Base-by-base conservation (phyloP, 148 eudicot genomes). In the Diospyros kaki region DNA sequence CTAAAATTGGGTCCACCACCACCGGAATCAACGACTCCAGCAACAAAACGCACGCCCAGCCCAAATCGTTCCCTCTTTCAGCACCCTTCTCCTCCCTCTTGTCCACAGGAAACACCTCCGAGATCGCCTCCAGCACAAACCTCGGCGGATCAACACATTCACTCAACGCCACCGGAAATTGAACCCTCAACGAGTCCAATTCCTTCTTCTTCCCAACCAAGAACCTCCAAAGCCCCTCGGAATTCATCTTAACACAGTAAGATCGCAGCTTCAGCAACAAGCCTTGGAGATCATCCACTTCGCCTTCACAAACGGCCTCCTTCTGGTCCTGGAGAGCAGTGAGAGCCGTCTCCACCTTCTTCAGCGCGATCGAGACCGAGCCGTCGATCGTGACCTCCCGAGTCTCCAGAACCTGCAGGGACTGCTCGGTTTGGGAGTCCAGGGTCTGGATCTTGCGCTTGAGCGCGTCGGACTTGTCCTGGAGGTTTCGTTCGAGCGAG, bases 11-110 rank as follows among this genome's bases (percentile, higher is more conserved):
- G 78, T 96, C 98, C 38, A 93, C 81, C 79, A 91, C 88, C 28
- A 81, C 91, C 7, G 93, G 97, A 38, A 93, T 88, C 78, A 96
- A 79, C 38, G 90, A 83, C 62, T 96, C 99, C 58, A 96, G 58
- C 64, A 96, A 54, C 87, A 96, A 55, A 53, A 93, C 99, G 78
- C 98, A 96, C 0, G 98, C 98, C 99, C 99, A 96, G 2, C 98
- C 97, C 76, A 93, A 83, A 84, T 96, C 99, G 68, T 87, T 86
- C 72, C 71, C 81, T 8, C 81, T 78, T 68, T 85, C 93, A 44
- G 78, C 75, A 44, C 80, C 75, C 74, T 76, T 87, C 10, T 80
- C 87, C 18, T 56, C 83, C 71, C 96, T 83, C 76, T 85, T 91
- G 56, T 89, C 97, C 4, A 56, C 88, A 18, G 94, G 93, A 75